These are phyloP conservation scores for Thinopyrum obtusiflorum DNA, from an alignment of 202 grass and related monocot species.

Conservation along the genomic window DNA sequence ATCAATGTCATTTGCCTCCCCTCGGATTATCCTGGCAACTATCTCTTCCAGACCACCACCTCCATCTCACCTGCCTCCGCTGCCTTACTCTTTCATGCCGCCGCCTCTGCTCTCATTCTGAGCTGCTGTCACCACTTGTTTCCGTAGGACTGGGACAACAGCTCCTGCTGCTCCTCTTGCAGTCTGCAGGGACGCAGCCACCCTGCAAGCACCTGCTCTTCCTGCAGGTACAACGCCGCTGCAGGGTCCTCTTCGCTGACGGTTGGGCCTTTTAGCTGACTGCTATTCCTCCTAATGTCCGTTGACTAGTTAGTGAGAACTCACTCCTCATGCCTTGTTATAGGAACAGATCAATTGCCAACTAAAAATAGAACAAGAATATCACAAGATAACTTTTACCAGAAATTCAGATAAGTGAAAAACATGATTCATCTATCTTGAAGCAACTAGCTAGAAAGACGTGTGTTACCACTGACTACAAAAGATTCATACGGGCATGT, in stretches of 20 bases:
- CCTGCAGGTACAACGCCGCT: neutral
- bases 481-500: neutral
- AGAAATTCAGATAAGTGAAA: slow-evolving; percentile 7
- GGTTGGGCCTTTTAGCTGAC: neutral
- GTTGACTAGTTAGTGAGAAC: neutral
- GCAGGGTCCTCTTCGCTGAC: neutral
- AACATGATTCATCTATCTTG: neutral
- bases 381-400: neutral
- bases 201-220: neutral
- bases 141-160: neutral
- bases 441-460: neutral
- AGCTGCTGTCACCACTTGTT: neutral
- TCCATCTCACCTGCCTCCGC: neutral
- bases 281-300: neutral
- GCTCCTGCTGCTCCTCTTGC: neutral
- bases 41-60: neutral
- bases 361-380: neutral
- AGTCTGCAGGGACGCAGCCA: neutral
- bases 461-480: neutral
- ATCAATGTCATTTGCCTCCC: neutral
- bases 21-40: neutral
- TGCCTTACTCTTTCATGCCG: neutral
- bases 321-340: neutral
- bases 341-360: neutral
- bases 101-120: neutral